Evolutionary conservation across 2,329 filamentous ascomycete species (phyloP).

Genomic region (Epichloe aotearoae): DNA sequence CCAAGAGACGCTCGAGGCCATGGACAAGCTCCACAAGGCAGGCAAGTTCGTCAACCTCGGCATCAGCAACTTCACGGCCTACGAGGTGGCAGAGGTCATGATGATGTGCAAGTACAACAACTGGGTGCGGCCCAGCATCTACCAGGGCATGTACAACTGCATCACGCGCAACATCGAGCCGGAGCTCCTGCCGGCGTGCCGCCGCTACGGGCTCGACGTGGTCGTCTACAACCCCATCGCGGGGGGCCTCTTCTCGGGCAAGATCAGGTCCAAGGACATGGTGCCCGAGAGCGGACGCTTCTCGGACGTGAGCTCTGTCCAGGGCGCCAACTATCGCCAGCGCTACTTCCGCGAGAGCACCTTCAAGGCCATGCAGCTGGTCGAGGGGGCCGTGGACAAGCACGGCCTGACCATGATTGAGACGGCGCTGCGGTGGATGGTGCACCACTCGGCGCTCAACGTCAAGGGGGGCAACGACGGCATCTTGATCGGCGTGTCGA

Average conservation of each 20-base stretch:
- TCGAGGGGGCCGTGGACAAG: slow-evolving; percentile 56
- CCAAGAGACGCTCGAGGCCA: slow-evolving; percentile 61
- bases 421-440: slow-evolving; percentile 58
- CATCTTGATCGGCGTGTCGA: slow-evolving; percentile 47
- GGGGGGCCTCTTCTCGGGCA: slow-evolving; percentile 72
- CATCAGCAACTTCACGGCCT: slow-evolving; percentile 74
- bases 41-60: slow-evolving; percentile 76
- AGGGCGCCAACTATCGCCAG: slow-evolving; percentile 45
- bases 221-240: slow-evolving; percentile 76
- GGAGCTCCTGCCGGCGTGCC: slow-evolving; percentile 61
- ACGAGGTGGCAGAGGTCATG: slow-evolving; percentile 76
- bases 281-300: slow-evolving; percentile 56
- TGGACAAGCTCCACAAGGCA: slow-evolving; percentile 71
- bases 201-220: slow-evolving; percentile 63
- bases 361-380: slow-evolving; percentile 49
- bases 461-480: slow-evolving; percentile 42
- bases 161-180: slow-evolving; percentile 64
- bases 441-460: slow-evolving; percentile 53
- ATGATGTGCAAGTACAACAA: slow-evolving; percentile 65
- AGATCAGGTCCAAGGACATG: slow-evolving; percentile 55
- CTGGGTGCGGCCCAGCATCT: slow-evolving; percentile 75
- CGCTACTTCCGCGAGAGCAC: slow-evolving; percentile 60
- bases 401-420: slow-evolving; percentile 58
- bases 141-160: slow-evolving; percentile 79
- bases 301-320: slow-evolving; percentile 39